A percentile compares a stretch with the other conserved stretches of the same genome.
These are phyloP conservation scores for Lentithecium fluviatile DNA, from an alignment of 495 filamentous ascomycete species.

Conservation along the genomic window DNA sequence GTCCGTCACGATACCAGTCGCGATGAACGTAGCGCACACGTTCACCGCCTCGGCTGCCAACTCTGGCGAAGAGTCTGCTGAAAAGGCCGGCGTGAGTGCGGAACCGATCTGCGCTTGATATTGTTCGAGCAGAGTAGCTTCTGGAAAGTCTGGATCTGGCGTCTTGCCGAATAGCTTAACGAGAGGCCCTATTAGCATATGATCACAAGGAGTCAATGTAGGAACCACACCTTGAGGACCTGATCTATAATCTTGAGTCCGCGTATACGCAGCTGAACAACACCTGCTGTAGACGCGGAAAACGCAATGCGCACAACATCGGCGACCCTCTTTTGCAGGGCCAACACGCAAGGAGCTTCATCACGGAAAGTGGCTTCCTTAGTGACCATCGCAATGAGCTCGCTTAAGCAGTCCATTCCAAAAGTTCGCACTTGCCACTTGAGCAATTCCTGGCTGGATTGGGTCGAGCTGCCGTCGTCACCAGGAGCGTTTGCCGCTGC, in stretches of 20 bases:
- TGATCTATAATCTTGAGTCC: slow-evolving; percentile 92
- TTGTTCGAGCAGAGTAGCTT: slow-evolving; percentile 92
- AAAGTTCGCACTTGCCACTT: slow-evolving; percentile 97
- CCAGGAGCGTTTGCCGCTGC: slow-evolving; percentile 62
- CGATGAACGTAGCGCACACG: slow-evolving; percentile 96
- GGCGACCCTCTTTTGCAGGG: slow-evolving; percentile 78
- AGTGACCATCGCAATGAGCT: slow-evolving; percentile 70
- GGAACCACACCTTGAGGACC: slow-evolving; percentile 62
- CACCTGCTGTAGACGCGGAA: slow-evolving; percentile 90
- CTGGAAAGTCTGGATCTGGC: slow-evolving; percentile 93
- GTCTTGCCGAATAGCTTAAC: slow-evolving; percentile 87
- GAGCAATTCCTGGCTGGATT: slow-evolving; percentile 77
- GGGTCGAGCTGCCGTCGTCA: slow-evolving; percentile 60
- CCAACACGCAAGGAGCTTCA: slow-evolving; percentile 67
- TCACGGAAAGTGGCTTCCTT: slow-evolving; percentile 69
- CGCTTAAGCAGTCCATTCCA: slow-evolving; percentile 86
- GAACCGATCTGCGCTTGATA: slow-evolving; percentile 98
- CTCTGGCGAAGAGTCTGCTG: slow-evolving; percentile 91
- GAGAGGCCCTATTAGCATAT: slow-evolving; percentile 24
- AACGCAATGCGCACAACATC: slow-evolving; percentile 98
- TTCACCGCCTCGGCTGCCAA: slow-evolving; percentile 92
- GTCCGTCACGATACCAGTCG: slow-evolving; percentile 95
- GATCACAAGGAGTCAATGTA: neutral
- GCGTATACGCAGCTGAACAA: slow-evolving; percentile 82
- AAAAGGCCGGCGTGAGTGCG: slow-evolving; percentile 93